Evolutionary conservation across 106 monocot genomes (phyloP), one percentile per base, ranked within the genome.

Genomic region (Allium cepa): DNA sequence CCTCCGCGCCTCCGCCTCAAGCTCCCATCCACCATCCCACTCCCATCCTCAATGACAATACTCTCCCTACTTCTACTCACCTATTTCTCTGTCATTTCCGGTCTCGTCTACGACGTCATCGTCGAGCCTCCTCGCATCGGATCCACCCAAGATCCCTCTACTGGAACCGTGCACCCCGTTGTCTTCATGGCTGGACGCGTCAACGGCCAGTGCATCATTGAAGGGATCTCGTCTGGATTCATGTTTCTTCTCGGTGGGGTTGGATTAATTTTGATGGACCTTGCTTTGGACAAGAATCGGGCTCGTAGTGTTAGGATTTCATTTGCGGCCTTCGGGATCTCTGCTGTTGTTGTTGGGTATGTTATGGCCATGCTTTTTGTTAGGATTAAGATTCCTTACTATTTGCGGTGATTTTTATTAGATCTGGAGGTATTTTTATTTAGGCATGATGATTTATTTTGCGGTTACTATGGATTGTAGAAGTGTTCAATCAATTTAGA

Each of bases 61-160:
- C 82, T 92, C 80, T 78, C 91, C 49, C 84, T 92, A 48, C 57
- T 92, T 72, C 81, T 96, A 60, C 84, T 96, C 71, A 91, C 88
- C 61, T 96, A 96, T 85, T 87, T 96, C 65, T 83, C 86, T 53
- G 88, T 92, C 73, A 88, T 96, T 73, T 92, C 91, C 46, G 96
- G 92, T 17, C 68, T 96, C 49, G 80, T 96, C 62, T 96, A 96
- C 70, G 96, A 96, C 60, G 88, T 96, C 48, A 96, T 96, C 76
- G 96, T 96, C 46, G 96, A 96, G 80, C 92, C 96, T n/a, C 92
- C 92, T 3, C 92, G 96, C 62, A 96, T 96, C 67, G 96, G 92
- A 28, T 84, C 81, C 76, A 81, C 83, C 17, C 88, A 96, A 78
- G 92, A 96, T 65, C 77, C 63, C 49, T 46, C 22, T 49, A 92